Conservation (phyloP, 371 early-diverging fungal genomes). For the Mortierella sp. region DNA sequence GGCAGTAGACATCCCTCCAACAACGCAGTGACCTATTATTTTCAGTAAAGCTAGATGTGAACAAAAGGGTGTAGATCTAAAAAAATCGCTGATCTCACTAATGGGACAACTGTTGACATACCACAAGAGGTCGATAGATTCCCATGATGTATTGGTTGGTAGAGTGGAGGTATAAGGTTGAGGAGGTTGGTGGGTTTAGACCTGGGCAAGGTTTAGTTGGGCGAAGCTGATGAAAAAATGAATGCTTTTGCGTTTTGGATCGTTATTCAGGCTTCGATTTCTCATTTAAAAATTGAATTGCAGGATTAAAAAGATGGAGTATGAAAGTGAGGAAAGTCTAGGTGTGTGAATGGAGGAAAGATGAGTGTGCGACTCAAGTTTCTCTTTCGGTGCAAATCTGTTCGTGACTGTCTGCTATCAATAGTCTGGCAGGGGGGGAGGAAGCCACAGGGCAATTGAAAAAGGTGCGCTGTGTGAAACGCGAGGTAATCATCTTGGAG, state of each 20-base stretch:
- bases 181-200: too few species aligned
- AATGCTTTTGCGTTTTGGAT: neutral
- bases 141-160: constrained; percentile 23
- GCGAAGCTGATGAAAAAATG: neutral
- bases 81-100: neutral
- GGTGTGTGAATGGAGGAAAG: neutral
- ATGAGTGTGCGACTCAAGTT: too few species aligned
- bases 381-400: too few species aligned
- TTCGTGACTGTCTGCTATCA: constrained; percentile 1
- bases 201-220: neutral
- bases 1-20: constrained; percentile 39
- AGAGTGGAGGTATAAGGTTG: neutral
- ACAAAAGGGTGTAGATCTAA: neutral
- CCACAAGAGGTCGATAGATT: constrained; percentile 42
- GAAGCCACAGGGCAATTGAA: constrained; percentile 4
- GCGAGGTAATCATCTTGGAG: constrained; percentile 2
- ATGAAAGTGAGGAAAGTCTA: neutral
- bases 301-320: neutral
- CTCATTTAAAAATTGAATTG: neutral
- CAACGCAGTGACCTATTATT: constrained; percentile 45
- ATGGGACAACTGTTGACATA: constrained; percentile 6
- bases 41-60: neutral
- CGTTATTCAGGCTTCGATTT: neutral
- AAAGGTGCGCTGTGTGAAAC: neutral
- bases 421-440: neutral